Percentiles rank a stretch among this genome's conserved stretches.
Evolutionary conservation across 495 filamentous ascomycete genomes (phyloP).

Genomic region (Viridothelium virens): DNA sequence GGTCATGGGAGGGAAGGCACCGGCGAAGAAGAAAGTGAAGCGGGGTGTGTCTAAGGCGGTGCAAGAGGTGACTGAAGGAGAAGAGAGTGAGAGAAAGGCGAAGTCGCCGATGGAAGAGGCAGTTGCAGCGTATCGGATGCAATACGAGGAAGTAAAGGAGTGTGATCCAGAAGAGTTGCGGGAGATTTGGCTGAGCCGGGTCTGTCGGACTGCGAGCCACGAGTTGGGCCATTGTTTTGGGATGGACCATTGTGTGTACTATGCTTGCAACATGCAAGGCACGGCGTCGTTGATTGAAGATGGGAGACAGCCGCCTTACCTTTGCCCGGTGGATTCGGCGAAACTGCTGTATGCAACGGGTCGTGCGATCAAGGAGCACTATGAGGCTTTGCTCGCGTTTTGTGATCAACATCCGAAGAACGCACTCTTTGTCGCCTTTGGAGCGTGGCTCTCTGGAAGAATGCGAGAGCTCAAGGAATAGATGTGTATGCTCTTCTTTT

Average conservation of each 20-base stretch:
- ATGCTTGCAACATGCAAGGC: constrained; percentile 63
- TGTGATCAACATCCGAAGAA: constrained; percentile 33
- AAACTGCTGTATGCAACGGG: constrained; percentile 46
- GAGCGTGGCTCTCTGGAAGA: constrained; percentile 18
- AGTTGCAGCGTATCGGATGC: background rate
- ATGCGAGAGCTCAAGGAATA: background rate
- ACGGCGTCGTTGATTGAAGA: constrained; percentile 55
- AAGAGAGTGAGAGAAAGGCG: background rate
- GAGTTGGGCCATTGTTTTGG: constrained; percentile 63
- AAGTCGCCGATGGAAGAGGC: constrained; percentile 12
- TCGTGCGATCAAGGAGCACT: constrained; percentile 34
- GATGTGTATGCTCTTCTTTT: background rate
- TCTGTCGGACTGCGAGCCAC: constrained; percentile 52
- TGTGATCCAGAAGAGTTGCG: constrained; percentile 11
- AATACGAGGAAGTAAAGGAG: background rate
- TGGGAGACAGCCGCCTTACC: constrained; percentile 56
- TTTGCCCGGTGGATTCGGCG: constrained; percentile 55
- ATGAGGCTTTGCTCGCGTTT: constrained; percentile 39
- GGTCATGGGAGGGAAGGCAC: constrained; percentile 22
- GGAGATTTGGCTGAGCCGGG: constrained; percentile 48
- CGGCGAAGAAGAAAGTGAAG: constrained; percentile 2
- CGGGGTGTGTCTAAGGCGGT: background rate
- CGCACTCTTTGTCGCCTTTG: constrained; percentile 22
- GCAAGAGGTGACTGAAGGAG: constrained; percentile 2
- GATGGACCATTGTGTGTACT: constrained; percentile 59